Evolutionary conservation across 768 basidiomycete species (phyloP).

Genomic region (Exidia glandulosa): DNA sequence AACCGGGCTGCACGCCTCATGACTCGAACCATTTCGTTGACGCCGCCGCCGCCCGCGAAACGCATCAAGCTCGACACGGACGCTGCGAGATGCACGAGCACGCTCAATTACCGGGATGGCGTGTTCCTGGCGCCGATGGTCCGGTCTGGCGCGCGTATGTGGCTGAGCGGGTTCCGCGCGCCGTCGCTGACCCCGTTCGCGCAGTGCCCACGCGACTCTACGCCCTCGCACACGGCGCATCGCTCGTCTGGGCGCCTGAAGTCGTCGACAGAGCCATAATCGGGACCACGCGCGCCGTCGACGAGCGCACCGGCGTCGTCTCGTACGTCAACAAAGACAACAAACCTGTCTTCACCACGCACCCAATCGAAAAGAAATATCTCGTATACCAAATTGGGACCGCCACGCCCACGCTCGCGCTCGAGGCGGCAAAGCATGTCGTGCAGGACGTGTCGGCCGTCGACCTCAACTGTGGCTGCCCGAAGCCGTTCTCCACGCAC

Average conservation of each 20-base stretch:
- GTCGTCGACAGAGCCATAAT: constrained; percentile 94
- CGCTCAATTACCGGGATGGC: constrained; percentile 70
- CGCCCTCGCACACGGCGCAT: constrained; percentile 86
- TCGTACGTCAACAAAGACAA: constrained; percentile 72
- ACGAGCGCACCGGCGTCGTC: constrained; percentile 80
- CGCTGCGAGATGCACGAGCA: neutral
- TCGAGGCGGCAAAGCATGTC: constrained; percentile 81
- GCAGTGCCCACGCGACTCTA: constrained; percentile 78
- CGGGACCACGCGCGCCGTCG: constrained; percentile 69
- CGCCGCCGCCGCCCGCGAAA: constrained; percentile 27
- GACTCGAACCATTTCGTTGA: constrained; percentile 2
- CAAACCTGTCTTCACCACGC: constrained; percentile 81
- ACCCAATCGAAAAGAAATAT: constrained; percentile 89
- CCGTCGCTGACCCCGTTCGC: no score
- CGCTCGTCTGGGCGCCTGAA: constrained; percentile 94
- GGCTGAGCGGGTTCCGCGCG: neutral
- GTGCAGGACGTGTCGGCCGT: constrained; percentile 84
- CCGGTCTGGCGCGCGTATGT: constrained; percentile 77
- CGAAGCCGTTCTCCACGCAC: constrained; percentile 90
- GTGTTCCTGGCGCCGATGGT: constrained; percentile 99
- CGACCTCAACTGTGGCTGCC: constrained; percentile 97
- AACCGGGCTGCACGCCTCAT: neutral
- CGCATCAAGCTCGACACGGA: constrained; percentile 35
- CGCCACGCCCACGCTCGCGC: constrained; percentile 78
- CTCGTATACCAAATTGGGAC: constrained; percentile 95